A percentile compares a stretch with the other conserved stretches of the same genome.
These are phyloP conservation scores for Vitis hybrid DNA, from an alignment of 177 flowering plant genomes.

Conservation along the genomic window DNA sequence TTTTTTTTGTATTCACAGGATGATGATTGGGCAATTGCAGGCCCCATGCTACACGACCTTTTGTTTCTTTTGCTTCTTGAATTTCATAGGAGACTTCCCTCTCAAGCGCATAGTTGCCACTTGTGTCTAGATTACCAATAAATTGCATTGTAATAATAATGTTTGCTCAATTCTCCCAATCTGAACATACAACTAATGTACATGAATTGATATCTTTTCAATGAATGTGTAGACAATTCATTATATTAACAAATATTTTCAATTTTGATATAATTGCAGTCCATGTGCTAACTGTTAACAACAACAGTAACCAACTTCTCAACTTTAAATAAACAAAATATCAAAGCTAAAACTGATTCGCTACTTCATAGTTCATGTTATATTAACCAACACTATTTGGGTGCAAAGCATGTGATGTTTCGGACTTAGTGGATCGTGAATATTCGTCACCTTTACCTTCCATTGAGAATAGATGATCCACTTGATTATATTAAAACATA, in stretches of 20 bases:
- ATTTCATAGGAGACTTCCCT: no score
- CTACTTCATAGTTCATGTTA: background rate
- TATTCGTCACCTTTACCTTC: background rate
- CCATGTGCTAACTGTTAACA: slow-evolving; percentile 19
- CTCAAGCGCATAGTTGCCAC: no score
- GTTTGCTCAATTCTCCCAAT: no score
- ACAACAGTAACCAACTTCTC: slow-evolving; percentile 11
- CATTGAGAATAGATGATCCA: background rate
- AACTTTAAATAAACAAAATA: slow-evolving; percentile 1
- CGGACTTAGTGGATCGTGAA: background rate
- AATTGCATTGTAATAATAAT: no score
- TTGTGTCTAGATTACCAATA: no score
- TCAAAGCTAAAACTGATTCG: background rate
- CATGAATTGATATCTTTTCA: no score
- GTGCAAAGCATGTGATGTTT: slow-evolving; percentile 10
- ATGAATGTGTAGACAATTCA: background rate
- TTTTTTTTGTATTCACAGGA: no score
- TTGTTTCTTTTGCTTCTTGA: no score
- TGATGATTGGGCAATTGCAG: no score
- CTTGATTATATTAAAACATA: background rate
- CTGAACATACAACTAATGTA: no score
- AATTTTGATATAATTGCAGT: background rate
- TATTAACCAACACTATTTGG: background rate
- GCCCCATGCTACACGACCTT: no score
- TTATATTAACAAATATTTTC: background rate